Base-by-base conservation (phyloP, 2,329 filamentous ascomycete species). In the Fusarium robinianum region DNA sequence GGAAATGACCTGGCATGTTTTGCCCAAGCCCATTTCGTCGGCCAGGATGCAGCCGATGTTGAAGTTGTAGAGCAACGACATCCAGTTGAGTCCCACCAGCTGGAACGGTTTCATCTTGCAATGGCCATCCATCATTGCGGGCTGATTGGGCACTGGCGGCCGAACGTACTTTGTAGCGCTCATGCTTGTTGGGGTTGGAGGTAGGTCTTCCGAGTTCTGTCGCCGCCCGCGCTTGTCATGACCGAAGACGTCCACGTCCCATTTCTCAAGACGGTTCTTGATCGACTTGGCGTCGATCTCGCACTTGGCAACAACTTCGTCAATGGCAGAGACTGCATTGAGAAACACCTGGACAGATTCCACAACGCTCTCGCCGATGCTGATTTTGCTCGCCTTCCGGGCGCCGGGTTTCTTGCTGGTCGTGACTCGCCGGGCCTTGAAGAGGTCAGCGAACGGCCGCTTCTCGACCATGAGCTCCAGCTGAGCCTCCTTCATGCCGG, bases 11-110 rank as follows among this genome's bases (percentile, higher is more conserved):
- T 99, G 92, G 60, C 90, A 96, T 1, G 94, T 99, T 75, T 99
- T 99, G 31, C 94, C 94, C 26, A 92, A 74, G 37, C 88, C 94
- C 94, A 99, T 99, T 64, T 99, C 94, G 64, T 99, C 94, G 2
- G 94, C 94, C 12, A 99, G 75, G 43, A 99, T 97, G 51, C 90
- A 92, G 31, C 89, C 92, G 37, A 95, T 79, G 18, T 84, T 78
- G 45, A 88, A 84, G 38, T 84, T 78, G 71, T 90, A 95, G 10
- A 99, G 77, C 31, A 97, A 71, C 41, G 85, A 83, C 62, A 99
- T 79, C 94, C 94, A 99, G 64, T 97, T 97, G 37, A 99, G 78
- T 4, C 94, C 94, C 19, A 95, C 90, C 14, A 97, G 72, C 65
- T 99, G 94, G 62, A 96, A 97, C 23, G 94, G 85, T 64, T 97